Conservation (phyloP, 345 rosid species). For the Hibiscus mutabilis region DNA sequence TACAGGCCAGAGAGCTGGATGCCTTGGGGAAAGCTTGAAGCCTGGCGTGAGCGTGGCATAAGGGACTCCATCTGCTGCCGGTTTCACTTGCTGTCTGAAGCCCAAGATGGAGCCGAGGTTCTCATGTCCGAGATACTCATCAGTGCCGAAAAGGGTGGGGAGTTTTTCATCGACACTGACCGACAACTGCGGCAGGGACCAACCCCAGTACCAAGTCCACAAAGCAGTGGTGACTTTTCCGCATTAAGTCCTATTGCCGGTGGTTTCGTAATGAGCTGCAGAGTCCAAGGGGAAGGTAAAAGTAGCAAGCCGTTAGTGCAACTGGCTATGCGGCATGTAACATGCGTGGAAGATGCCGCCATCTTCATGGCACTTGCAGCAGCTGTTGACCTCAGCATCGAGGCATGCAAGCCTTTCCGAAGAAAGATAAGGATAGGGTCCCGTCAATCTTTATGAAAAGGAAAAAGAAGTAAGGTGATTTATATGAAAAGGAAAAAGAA, state of each 20-base stretch:
- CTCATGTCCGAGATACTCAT: slow-evolving; percentile 79
- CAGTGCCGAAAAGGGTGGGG: slow-evolving; percentile 88
- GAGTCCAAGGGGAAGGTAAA: slow-evolving; percentile 87
- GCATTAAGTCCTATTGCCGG: slow-evolving; percentile 48
- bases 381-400: slow-evolving; percentile 87
- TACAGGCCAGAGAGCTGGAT: slow-evolving; percentile 86
- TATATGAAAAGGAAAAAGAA: neutral
- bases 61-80: slow-evolving; percentile 86
- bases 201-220: slow-evolving; percentile 80
- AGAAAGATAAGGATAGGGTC: slow-evolving; percentile 56
- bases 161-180: slow-evolving; percentile 77
- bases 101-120: slow-evolving; percentile 64
- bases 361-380: slow-evolving; percentile 96
- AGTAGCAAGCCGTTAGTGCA: slow-evolving; percentile 80
- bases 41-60: slow-evolving; percentile 92
- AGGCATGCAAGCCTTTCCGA: slow-evolving; percentile 84
- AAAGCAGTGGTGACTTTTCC: slow-evolving; percentile 85
- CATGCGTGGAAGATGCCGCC: slow-evolving; percentile 93
- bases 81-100: slow-evolving; percentile 74
- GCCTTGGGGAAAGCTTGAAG: slow-evolving; percentile 97
- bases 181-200: slow-evolving; percentile 54
- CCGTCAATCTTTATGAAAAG: slow-evolving; percentile 47
- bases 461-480: slow-evolving; percentile 13
- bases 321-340: slow-evolving; percentile 77
- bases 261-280: slow-evolving; percentile 88